Evolutionary conservation across 2,329 filamentous ascomycete genomes (phyloP).

Genomic region (Ceratocystis lukuohia): DNA sequence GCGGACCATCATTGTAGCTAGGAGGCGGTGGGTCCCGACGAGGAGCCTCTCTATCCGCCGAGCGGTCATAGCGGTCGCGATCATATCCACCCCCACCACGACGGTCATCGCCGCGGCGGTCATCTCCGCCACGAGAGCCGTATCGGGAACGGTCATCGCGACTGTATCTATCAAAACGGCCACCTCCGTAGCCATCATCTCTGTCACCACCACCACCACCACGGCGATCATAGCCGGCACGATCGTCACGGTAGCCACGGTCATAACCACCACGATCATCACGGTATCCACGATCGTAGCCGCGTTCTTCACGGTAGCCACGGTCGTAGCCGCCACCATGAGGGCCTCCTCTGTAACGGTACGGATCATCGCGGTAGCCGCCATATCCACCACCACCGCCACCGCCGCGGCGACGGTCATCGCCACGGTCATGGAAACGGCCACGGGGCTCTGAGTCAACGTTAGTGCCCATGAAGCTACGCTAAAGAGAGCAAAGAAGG

Average conservation of each 20-base stretch:
- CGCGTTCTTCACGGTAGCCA: constrained; percentile 34
- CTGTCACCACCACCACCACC: constrained; percentile 27
- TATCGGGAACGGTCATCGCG: constrained; percentile 26
- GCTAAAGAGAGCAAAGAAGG: neutral
- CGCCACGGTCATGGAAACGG: constrained; percentile 44
- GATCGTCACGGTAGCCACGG: constrained; percentile 25
- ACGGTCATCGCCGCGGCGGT: constrained; percentile 29
- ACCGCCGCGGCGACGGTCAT: constrained; percentile 52
- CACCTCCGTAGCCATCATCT: constrained; percentile 30
- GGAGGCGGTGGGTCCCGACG: constrained; percentile 31
- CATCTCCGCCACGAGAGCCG: constrained; percentile 28
- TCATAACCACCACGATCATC: constrained; percentile 38
- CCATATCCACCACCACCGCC: constrained; percentile 35
- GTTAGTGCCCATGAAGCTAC: neutral
- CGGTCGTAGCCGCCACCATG: constrained; percentile 38
- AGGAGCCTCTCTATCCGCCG: constrained; percentile 30
- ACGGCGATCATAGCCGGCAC: constrained; percentile 42
- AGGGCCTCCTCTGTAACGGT: constrained; percentile 41
- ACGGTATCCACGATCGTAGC: constrained; percentile 34
- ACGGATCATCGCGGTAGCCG: constrained; percentile 42
- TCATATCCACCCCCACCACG: constrained; percentile 34
- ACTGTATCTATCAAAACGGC: constrained; percentile 23
- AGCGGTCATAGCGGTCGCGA: constrained; percentile 37
- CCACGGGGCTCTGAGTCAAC: constrained; percentile 27
- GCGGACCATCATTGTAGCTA: constrained; percentile 32